Base-by-base conservation (phyloP, 148 eudicot genomes). In the Tetragonia tetragonoides region DNA sequence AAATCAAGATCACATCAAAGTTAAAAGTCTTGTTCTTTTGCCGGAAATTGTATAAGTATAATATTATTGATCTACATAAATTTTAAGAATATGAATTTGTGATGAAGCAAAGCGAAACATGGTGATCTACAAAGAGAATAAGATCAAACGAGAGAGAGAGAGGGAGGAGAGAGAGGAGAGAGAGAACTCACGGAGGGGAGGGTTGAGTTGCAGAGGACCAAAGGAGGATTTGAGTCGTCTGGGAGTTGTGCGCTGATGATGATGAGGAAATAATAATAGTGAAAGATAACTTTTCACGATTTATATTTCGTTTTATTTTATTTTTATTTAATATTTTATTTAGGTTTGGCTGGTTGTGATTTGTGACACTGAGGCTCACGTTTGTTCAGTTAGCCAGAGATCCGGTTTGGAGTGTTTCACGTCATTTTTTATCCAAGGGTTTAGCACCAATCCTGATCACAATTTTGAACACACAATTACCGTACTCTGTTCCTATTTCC, bases 191-290 rank as follows among this genome's bases (percentile, higher is more conserved):
- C 73, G 15, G 61, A 51, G 1, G n/a, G 70, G 44, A 37, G 51
- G 20, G 71, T 68, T 68, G 72, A 44, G 72, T 41, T 49, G 61
- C 74, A 57, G 74, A 51, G 38, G 37, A 46, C 73, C 51, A 42
- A 42, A 47, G n/a, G 42, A 28, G 28, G 74, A 49, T 51, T 12
- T 1, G 38, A 70, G 60, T 46, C 73, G 73, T 70, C 73, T 23
- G 59, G 39, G 23, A 70, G 38, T 28, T 71, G 15, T 71, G 7
- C 61, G 21, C 3, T 46, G 57, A 21, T 71, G 42, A 28, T 23
- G 42, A 49, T 0, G 23, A 17, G 46, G 3, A n/a, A 20, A 14
- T 20, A 71, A 12, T 34, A 21, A 60, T 21, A 12, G 38, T 15
- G 41, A 51, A 28, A 2, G 59, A 71, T 71, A 15, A 28, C 21